Conservation (phyloP, 805 yeast genomes). For the Yamadazyma philogaea region DNA sequence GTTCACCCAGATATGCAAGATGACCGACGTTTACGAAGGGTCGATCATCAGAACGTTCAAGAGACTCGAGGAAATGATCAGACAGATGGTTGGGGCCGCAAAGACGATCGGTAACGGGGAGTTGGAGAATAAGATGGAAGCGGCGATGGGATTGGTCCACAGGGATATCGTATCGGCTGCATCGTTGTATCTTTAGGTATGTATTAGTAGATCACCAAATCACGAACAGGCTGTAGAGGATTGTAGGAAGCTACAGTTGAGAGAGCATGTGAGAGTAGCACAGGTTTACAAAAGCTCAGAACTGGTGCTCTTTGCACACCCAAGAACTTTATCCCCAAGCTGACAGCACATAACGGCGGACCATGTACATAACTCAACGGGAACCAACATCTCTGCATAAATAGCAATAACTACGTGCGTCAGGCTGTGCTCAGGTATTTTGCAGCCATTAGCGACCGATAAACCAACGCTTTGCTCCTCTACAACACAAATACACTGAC, state of each 20-base stretch:
- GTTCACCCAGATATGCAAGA: constrained; percentile 94
- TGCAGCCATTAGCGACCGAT: not conserved
- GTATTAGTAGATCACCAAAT: too few species aligned
- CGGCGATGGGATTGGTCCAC: constrained; percentile 79
- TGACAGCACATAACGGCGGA: too few species aligned
- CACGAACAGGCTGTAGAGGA: too few species aligned
- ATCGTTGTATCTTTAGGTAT: constrained; percentile 64
- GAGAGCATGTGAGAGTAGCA: too few species aligned
- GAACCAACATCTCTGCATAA: too few species aligned
- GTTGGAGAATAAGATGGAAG: constrained; percentile 83
- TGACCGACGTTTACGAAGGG: constrained; percentile 99
- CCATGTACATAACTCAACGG: too few species aligned
- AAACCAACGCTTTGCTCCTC: too few species aligned
- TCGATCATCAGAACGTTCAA: constrained; percentile 92
- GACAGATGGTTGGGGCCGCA: constrained; percentile 89
- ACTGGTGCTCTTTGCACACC: too few species aligned
- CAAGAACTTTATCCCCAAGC: too few species aligned
- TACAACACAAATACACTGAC: not conserved
- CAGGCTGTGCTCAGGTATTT: not conserved
- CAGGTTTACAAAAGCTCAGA: too few species aligned
- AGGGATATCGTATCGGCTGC: constrained; percentile 97
- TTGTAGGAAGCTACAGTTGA: too few species aligned
- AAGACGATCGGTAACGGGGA: constrained; percentile 90
- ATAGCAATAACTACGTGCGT: too few species aligned
- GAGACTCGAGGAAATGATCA: constrained; percentile 86